Percentiles rank a stretch among this genome's conserved stretches.
Conservation (phyloP, 768 basidiomycete species). For the Pleurotus platypus region DNA sequence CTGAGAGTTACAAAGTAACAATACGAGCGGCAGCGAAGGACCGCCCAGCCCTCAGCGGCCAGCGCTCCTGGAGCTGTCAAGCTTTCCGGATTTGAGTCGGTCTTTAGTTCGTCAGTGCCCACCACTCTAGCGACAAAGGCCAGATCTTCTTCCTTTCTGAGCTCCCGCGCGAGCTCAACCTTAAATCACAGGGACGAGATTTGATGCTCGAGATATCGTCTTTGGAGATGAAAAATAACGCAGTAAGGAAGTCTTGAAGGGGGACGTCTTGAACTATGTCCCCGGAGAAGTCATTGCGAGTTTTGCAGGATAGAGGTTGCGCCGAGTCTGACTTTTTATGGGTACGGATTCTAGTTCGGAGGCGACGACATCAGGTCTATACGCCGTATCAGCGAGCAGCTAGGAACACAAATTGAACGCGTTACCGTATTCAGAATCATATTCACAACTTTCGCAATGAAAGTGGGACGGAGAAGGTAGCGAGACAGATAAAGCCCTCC, state of each 20-base stretch:
- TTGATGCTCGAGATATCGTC: background rate
- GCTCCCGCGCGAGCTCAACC: background rate
- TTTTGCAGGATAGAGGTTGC: background rate
- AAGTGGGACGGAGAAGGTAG: too few relatives aligned
- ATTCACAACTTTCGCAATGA: too few relatives aligned
- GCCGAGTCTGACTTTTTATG: too few relatives aligned
- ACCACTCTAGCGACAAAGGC: background rate
- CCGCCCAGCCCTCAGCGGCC: too few relatives aligned
- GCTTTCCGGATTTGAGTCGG: background rate
- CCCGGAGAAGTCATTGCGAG: background rate
- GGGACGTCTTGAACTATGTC: too few relatives aligned
- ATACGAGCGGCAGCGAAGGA: too few relatives aligned
- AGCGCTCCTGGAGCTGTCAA: background rate
- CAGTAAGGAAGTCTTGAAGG: background rate
- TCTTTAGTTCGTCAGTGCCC: background rate
- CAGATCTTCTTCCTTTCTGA: background rate
- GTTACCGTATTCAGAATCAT: too few relatives aligned
- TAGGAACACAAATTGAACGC: too few relatives aligned
- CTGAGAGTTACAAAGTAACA: too few relatives aligned
- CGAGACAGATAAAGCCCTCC: too few relatives aligned
- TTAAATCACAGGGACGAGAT: background rate
- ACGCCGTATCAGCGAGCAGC: background rate
- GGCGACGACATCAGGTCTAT: background rate
- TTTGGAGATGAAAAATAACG: background rate
- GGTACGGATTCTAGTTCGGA: too few relatives aligned